Evolutionary conservation across 371 early-diverging fungal genomes (phyloP), one percentile per base, ranked within the genome.

Genomic region (Mortierella sp.): DNA sequence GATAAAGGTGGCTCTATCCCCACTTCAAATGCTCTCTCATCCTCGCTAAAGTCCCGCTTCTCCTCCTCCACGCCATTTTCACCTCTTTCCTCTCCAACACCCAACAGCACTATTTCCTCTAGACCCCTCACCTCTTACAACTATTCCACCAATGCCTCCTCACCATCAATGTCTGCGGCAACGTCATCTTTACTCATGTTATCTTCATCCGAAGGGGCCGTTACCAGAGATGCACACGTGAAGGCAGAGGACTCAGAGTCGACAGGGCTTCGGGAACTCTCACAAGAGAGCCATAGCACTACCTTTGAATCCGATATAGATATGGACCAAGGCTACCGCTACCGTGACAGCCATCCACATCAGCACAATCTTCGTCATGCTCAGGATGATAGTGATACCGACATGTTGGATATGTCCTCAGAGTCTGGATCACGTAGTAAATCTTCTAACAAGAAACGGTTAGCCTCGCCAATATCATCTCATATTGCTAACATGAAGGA

Each of bases 131-230:
- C 59, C 14, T 10, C 64, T 20, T 54, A 62, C 51, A 54, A 55
- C 22, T 55, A 62, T 45, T 68, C 77, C 4, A 52, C 72, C 12
- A 22, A 58, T 22, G 26, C 55, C 10, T 63, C 72, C 2, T 71
- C 72, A 9, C 28, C 64, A 18, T 66, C 67, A 22, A 47, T 62
- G 1, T 73, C 72, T 26, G 64, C 77, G 32, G 72, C 72, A n/a
- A 72, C 77, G 9, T 65, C 73, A 2, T 78, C 78, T 14, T 30
- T 78, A 39, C 54, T 72, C 3, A 72, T 78, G 78, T 40, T 74
- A 12, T 74, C 79, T 24, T 64, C 74, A n/a, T 70, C 79, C 16
- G 64, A 47, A 28, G 35, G 22, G 9, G 39, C 30, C 24, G 28
- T 5, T 24, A 47, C 58, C 18, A 47, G 24, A 16, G 47, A 49